These are phyloP conservation scores for Camellia sinensis DNA, from an alignment of 148 eudicot species.

Conservation along the genomic window DNA sequence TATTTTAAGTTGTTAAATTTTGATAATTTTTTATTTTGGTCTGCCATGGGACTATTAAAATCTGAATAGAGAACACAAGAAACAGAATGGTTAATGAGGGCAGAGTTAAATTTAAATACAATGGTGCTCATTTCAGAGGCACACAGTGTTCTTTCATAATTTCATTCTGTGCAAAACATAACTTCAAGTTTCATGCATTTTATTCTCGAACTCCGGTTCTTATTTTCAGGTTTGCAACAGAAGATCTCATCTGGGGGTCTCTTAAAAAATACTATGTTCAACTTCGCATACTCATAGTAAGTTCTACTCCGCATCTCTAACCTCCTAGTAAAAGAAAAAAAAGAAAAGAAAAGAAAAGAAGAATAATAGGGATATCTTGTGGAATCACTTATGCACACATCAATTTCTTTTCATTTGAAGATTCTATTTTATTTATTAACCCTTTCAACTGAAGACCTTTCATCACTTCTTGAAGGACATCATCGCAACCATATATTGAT, in stretches of 20 bases:
- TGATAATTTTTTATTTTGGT: not conserved
- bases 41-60: not conserved
- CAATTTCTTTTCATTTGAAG: not conserved
- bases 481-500: not conserved
- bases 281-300: slow-evolving; percentile 74
- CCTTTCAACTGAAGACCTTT: not conserved
- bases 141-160: not conserved
- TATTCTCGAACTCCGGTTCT: slow-evolving; percentile 8
- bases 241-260: slow-evolving; percentile 79
- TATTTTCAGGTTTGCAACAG: slow-evolving; percentile 72
- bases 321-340: not conserved
- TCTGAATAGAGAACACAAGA: not conserved
- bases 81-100: not conserved
- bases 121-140: not conserved
- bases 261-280: slow-evolving; percentile 58
- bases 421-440: not conserved
- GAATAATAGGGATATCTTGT: not conserved
- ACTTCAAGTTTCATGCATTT: not conserved
- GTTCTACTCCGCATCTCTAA: slow-evolving; percentile 18
- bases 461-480: not conserved
- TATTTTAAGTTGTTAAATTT: too few relatives aligned
- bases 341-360: not conserved
- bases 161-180: not conserved
- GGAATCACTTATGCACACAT: not conserved
- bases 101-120: not conserved